Conservation (phyloP, 2,329 filamentous ascomycete genomes). For the Alternaria rosae region DNA sequence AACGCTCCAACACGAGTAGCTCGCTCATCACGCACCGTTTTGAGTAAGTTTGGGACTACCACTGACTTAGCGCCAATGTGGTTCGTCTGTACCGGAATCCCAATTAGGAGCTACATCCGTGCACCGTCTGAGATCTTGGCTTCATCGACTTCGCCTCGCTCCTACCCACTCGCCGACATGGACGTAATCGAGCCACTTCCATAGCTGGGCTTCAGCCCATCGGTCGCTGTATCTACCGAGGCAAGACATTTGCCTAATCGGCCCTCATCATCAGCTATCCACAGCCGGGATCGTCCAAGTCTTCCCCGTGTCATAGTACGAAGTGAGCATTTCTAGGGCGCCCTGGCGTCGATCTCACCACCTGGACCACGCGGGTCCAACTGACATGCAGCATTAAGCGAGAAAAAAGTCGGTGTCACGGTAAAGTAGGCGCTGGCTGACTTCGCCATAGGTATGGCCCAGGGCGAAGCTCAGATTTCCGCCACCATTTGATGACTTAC, state of each 20-base stretch:
- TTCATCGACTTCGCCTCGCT: conserved; percentile 13
- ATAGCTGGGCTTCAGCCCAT: conserved; percentile 16
- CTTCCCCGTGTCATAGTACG: neutral
- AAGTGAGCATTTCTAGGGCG: neutral
- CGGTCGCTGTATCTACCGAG: conserved; percentile 4
- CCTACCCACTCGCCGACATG: conserved; percentile 21
- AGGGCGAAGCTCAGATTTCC: neutral
- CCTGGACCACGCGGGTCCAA: neutral
- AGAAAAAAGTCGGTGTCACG: conserved; percentile 8
- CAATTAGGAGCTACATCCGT: conserved; percentile 4
- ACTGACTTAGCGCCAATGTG: neutral
- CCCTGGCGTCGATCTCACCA: neutral
- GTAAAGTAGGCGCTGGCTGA: conserved; percentile 1
- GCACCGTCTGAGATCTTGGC: conserved; percentile 10
- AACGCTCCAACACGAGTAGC: neutral
- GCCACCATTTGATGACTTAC: conserved; percentile 3
- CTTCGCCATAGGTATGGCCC: neutral
- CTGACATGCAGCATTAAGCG: neutral
- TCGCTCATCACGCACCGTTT: conserved; percentile 8
- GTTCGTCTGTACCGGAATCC: neutral
- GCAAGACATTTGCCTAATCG: conserved; percentile 2
- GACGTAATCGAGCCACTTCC: conserved; percentile 12
- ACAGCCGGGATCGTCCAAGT: neutral
- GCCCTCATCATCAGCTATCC: neutral
- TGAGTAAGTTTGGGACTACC: conserved; percentile 6